Evolutionary conservation across 768 basidiomycete species (phyloP), one percentile per base, ranked within the genome.

Genomic region (Pleurotus pulmonarius): DNA sequence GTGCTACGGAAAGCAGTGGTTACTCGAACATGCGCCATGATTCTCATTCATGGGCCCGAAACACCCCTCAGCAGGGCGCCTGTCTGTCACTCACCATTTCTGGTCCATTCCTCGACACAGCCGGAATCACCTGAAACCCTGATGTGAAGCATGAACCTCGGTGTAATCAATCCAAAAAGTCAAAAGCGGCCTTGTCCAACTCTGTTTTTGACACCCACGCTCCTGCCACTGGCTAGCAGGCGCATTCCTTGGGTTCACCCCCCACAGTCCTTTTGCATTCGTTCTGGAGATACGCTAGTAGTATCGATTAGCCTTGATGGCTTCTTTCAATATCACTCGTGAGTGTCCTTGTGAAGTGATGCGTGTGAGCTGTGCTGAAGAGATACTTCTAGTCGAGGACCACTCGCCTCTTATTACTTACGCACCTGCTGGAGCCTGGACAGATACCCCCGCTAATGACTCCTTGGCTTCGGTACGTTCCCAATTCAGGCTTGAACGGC

Each of bases 361-460:
- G 29, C 29, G 29, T 34, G 29, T 9, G 8, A 34, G 29, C 29
- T 34, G 29, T 34, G 29, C 29, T 34, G 29, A 34, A 3, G 11
- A 34, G 46, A 44, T 44, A 41, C 43, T 15, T 47, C n/a, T 57
- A 85, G 83, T 80, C 63, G 82, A 83, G 62, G 82, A 84, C 62
- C 70, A 74, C 64, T 82, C 82, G 59, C 80, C 82, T 65, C 70
- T 83, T 56, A 74, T 84, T 64, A 62, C 71, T 56, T 85, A 83
- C 61, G 64, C 68, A 26, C 82, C 82, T 57, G 64, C 66, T 62
- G 76, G 72, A 56, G 78, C 79, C 57, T 84, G 82, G 82, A 64
- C 64, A 46, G 79, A 81, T 65, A 69, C 75, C 11, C 72, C 76
- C 13, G 62, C 58, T 45, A 66, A 70, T 41, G 78, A 80, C 64